Evolutionary conservation across 169 alveolate species (phyloP).

Genomic region (Eimeria acervulina): DNA sequence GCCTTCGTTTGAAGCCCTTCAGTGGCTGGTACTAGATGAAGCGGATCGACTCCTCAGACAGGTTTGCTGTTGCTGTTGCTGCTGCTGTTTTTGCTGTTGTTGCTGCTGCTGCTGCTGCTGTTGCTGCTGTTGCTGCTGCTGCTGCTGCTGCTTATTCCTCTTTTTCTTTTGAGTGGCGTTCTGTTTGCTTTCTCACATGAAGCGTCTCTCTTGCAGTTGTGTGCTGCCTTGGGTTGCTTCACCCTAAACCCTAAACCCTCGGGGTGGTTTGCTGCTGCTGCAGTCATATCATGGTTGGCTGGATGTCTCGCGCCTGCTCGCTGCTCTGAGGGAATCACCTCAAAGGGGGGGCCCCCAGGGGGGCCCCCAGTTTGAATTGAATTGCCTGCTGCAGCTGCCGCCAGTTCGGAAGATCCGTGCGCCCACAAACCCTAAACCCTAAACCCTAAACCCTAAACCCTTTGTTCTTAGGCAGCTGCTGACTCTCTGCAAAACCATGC

Average conservation of each 20-base stretch:
- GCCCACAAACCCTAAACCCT: conserved; percentile 15
- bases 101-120: conserved; percentile 16
- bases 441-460: conserved; percentile 33
- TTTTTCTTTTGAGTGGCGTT: too few relatives aligned
- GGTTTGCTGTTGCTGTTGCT: conserved; percentile 12
- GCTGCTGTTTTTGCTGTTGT: conserved; percentile 1
- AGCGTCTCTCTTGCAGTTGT: not conserved
- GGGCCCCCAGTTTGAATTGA: not conserved
- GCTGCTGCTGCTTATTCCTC: not conserved
- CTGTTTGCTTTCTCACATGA: too few relatives aligned
- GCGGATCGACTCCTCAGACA: too few relatives aligned
- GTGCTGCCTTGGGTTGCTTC: too few relatives aligned
- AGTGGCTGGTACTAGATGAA: too few relatives aligned
- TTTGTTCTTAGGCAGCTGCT: not conserved
- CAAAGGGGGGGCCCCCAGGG: not conserved
- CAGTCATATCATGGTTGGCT: conserved; percentile 30
- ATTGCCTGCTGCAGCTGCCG: not conserved
- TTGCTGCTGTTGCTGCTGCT: conserved; percentile 32
- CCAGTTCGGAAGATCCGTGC: conserved; percentile 10
- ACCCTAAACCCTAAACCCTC: not conserved
- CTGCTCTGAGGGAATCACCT: not conserved
- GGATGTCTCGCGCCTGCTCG: not conserved
- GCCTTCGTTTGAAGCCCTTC: too few relatives aligned
- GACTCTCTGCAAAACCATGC: not conserved
- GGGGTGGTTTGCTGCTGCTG: not conserved